Percentiles rank a stretch among this genome's conserved stretches.
Evolutionary conservation across 441 rosid genomes (phyloP).

Genomic region (Populus tomentosa): DNA sequence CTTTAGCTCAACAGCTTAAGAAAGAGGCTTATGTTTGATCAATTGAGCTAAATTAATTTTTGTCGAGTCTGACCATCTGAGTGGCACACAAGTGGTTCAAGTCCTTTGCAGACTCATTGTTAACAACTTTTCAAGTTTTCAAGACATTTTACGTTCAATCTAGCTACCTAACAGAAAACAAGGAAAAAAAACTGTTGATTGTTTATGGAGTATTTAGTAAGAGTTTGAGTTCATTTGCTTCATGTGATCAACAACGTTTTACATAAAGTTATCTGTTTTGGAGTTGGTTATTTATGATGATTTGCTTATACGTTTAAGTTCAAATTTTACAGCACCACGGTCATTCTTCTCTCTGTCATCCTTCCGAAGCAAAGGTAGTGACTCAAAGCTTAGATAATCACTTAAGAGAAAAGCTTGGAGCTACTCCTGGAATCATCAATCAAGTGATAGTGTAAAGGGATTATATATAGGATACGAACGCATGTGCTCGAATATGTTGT

Average conservation of each 20-base stretch:
- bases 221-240: not conserved
- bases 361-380: constrained; percentile 94
- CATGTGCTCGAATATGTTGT: constrained; percentile 39
- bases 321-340: constrained; percentile 64
- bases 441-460: constrained; percentile 37
- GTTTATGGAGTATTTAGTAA: not conserved
- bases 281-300: constrained; percentile 4
- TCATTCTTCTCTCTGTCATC: constrained; percentile 93
- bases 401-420: constrained; percentile 14
- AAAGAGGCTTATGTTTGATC: not conserved
- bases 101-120: no score
- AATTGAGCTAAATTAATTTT: not conserved
- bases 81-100: not conserved
- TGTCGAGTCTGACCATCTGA: not conserved
- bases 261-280: not conserved
- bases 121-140: not conserved
- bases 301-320: constrained; percentile 14
- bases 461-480: constrained; percentile 33
- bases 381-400: constrained; percentile 50
- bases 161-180: not conserved
- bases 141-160: not conserved
- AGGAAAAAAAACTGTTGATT: not conserved
- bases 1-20: not conserved
- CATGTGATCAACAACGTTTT: not conserved
- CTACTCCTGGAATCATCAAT: constrained; percentile 25